These are phyloP conservation scores for Sclerotinia spermophila DNA, from an alignment of 2,329 filamentous ascomycete genomes.

Conservation along the genomic window DNA sequence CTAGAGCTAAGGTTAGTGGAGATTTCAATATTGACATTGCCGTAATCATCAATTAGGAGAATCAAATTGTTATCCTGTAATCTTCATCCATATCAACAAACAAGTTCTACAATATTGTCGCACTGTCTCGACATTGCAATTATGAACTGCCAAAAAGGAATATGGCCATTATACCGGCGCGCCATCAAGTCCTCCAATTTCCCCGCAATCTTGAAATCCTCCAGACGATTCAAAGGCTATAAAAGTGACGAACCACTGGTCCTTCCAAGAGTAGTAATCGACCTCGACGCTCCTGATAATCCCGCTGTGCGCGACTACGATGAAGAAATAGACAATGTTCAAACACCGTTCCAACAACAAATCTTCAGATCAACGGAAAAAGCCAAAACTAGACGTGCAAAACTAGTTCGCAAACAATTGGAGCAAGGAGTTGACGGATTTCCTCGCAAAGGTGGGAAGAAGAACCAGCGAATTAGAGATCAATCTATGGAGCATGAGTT, in stretches of 20 bases:
- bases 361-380: background rate
- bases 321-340: background rate
- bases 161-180: constrained; percentile 22
- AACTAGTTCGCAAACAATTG: background rate
- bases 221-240: constrained; percentile 21
- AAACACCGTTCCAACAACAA: background rate
- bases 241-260: constrained; percentile 30
- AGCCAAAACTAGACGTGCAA: background rate
- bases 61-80: background rate
- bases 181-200: background rate
- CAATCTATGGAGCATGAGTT: constrained; percentile 10
- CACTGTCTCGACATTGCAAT: background rate
- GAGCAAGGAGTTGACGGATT: background rate
- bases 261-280: constrained; percentile 45
- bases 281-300: constrained; percentile 50
- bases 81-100: background rate
- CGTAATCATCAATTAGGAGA: too few species aligned
- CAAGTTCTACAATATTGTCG: background rate
- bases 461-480: background rate
- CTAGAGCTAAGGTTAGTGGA: background rate
- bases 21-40: background rate
- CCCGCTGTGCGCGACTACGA: constrained; percentile 37
- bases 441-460: background rate
- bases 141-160: constrained; percentile 20
- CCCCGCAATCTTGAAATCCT: background rate